Percentiles rank a stretch among this genome's conserved stretches.
These are phyloP conservation scores for Pseudocercospora crystallina DNA, from an alignment of 2,329 filamentous ascomycete genomes.

Conservation along the genomic window DNA sequence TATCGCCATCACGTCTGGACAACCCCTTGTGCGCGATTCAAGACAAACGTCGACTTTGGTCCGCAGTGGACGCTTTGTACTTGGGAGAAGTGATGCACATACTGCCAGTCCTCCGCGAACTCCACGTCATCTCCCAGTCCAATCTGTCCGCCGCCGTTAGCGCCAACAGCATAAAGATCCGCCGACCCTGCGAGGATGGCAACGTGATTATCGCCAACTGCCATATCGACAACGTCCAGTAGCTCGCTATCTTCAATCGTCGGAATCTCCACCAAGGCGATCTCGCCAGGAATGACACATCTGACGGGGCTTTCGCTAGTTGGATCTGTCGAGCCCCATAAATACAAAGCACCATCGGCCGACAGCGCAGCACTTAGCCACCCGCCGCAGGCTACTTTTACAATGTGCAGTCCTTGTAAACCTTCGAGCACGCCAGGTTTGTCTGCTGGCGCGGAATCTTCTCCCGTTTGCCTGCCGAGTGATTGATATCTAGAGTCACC, in stretches of 20 bases:
- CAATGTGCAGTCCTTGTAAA: constrained; percentile 54
- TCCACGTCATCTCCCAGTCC: constrained; percentile 38
- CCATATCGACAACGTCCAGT: constrained; percentile 55
- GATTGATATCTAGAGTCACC: constrained; percentile 62
- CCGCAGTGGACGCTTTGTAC: constrained; percentile 25
- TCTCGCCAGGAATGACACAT: constrained; percentile 26
- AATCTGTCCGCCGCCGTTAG: constrained; percentile 61
- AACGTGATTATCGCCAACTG: constrained; percentile 60
- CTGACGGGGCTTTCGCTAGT: constrained; percentile 24
- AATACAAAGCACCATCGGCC: constrained; percentile 57
- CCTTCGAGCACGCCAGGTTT: constrained; percentile 50
- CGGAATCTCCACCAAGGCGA: constrained; percentile 32
- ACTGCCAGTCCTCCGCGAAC: constrained; percentile 29
- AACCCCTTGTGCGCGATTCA: neutral
- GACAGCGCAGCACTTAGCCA: constrained; percentile 61
- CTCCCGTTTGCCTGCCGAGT: constrained; percentile 53
- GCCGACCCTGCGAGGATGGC: constrained; percentile 54
- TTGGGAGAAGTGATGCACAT: constrained; percentile 13
- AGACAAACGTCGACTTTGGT: constrained; percentile 25
- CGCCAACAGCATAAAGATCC: constrained; percentile 56
- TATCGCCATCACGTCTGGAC: no score
- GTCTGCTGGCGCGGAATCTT: constrained; percentile 44
- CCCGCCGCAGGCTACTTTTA: constrained; percentile 54
- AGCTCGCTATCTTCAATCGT: constrained; percentile 44
- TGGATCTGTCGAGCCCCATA: constrained; percentile 53